phyloP scores from a whole-genome alignment of 225 moss, liverwort and hornwort species.

The Neckera pumila region DNA sequence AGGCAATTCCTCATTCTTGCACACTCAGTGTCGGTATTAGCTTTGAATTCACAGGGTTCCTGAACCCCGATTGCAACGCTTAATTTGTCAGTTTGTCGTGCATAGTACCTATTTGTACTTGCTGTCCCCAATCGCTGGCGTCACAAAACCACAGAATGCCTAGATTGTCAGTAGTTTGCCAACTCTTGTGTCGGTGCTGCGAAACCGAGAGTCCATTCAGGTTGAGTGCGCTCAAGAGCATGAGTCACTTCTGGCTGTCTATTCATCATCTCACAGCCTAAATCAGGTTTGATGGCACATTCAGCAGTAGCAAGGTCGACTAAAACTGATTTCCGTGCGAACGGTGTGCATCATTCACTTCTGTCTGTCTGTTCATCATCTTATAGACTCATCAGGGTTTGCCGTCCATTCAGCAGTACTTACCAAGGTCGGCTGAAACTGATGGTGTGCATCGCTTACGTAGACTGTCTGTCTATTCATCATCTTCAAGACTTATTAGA shows the following conservation, averaged over 20 bases:
- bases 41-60: not conserved
- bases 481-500: not conserved
- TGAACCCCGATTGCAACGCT: not conserved
- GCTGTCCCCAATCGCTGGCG: not conserved
- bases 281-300: not conserved
- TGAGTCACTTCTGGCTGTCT: not conserved
- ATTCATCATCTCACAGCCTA: no score
- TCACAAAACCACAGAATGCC: not conserved
- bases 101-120: no score
- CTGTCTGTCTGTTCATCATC: no score
- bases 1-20: not conserved
- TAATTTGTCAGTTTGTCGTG: not conserved
- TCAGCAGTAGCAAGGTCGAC: no score
- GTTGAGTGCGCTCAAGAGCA: no score
- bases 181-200: not conserved
- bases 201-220: no score
- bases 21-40: not conserved
- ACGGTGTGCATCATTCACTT: not conserved
- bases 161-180: not conserved
- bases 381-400: not conserved
- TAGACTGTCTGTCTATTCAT: not conserved
- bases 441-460: not conserved
- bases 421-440: not conserved
- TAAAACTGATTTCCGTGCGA: not conserved
- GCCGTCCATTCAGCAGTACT: no score